phyloP scores from a whole-genome alignment of 2,329 filamentous ascomycete species.

The Tympanopsis confertula region DNA sequence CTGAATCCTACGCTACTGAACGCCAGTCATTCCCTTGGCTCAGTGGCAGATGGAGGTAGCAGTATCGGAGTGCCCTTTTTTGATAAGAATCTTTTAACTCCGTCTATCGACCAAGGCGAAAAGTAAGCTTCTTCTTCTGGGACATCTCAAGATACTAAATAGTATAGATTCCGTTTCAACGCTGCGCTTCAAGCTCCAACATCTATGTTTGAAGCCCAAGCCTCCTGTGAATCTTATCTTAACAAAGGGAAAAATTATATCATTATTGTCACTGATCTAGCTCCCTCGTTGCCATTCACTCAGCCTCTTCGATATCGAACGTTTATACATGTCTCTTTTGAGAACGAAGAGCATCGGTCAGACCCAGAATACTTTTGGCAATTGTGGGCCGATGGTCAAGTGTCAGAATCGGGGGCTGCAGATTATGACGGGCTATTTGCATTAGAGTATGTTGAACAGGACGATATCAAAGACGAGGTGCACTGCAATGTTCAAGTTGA shows the following conservation, averaged over 20 bases:
- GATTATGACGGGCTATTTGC: conserved; percentile 50
- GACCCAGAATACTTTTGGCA: conserved; percentile 55
- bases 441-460: conserved; percentile 47
- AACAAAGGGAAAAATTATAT: conserved; percentile 59
- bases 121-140: too few relatives aligned
- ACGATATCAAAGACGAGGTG: conserved; percentile 1
- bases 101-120: too few relatives aligned
- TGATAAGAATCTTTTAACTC: too few relatives aligned
- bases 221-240: conserved; percentile 53
- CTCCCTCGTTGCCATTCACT: conserved; percentile 26
- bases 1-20: too few relatives aligned
- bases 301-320: conserved; percentile 44
- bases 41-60: too few relatives aligned
- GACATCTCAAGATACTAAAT: too few relatives aligned
- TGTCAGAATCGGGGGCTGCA: conserved; percentile 54
- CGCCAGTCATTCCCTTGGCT: too few relatives aligned
- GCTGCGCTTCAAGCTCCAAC: too few relatives aligned
- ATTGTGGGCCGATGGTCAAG: conserved; percentile 56
- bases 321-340: conserved; percentile 52
- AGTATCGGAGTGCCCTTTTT: too few relatives aligned
- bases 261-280: conserved; percentile 44
- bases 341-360: conserved; percentile 52
- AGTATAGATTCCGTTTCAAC: too few relatives aligned
- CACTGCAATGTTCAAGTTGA: too few relatives aligned
- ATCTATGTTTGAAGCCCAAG: too few relatives aligned